Base-by-base conservation (phyloP, 768 basidiomycete species). In the Galerina sulciceps region DNA sequence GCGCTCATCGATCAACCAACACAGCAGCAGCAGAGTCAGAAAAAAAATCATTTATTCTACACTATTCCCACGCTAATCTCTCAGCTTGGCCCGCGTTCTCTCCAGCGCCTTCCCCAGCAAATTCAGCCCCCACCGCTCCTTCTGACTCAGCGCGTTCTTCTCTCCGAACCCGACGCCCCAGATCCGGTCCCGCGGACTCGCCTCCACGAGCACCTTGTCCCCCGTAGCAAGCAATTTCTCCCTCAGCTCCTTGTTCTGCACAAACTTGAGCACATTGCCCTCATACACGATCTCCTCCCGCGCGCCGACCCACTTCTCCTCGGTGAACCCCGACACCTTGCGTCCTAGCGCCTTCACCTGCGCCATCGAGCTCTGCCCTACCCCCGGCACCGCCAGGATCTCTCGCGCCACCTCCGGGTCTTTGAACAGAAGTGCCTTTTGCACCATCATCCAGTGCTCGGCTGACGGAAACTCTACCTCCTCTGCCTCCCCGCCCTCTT, bases 371-470 rank as follows among this genome's bases (percentile, higher is more conserved):
- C 53, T 51, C 36, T 69, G 66, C n/a, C 66, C 68, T 3, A 70
- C 70, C 4, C 71, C 73, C 1, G 58, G 69, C 17, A 77, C 70
- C 3, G 58, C 69, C 20, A 85, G 63, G 11, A 87, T 77, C 55
- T 78, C 68, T 20, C 75, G 68, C 3, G 82, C 80, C 5, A 82
- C 67, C 5, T 65, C 73, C 10, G 53, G 38, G 63, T 87, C 85
- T 11, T 67, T 63, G 71, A 88, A 88, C 2, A 87, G 62, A 4
- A 85, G 65, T 6, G 86, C 85, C 66, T 88, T 87, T 52, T 81
- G 79, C 40, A 81, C 74, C 87, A 87, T 89, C 86, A 88, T 88
- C 80, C 81, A 87, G 62, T 88, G 85, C 69, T 88, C 87, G 0
- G 83, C 78, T 2, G 82, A 80, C 6, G 69, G 71, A 65, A 85